Percentiles rank a stretch among this genome's conserved stretches.
Evolutionary conservation across 1,139 yeast species (phyloP).

Genomic region (Suhomyces choctaworum): DNA sequence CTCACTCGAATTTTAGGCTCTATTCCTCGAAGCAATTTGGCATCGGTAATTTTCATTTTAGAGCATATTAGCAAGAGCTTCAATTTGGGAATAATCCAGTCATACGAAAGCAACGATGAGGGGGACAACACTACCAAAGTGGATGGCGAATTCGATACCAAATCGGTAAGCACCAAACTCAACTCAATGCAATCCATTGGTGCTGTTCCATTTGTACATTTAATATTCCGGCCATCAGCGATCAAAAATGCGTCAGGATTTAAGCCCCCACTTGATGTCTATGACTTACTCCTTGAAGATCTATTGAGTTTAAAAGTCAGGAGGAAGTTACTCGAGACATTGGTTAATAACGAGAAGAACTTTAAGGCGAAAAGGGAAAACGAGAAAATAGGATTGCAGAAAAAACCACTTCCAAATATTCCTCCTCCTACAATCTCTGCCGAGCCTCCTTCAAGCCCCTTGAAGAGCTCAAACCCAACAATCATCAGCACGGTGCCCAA

Average conservation of each 20-base stretch:
- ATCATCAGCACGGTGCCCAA: constrained; percentile 15
- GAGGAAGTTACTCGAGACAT: constrained; percentile 24
- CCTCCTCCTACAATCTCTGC: constrained; percentile 17
- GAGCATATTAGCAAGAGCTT: constrained; percentile 37
- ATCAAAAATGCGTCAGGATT: constrained; percentile 40
- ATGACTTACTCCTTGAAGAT: constrained; percentile 30
- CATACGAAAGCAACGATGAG: constrained; percentile 35
- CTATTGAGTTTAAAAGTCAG: constrained; percentile 31
- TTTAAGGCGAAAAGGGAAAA: constrained; percentile 32
- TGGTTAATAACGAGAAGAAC: constrained; percentile 35
- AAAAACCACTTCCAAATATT: constrained; percentile 20
- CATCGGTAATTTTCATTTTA: constrained; percentile 37
- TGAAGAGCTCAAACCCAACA: constrained; percentile 8
- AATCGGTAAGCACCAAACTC: constrained; percentile 20
- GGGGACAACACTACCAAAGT: not conserved
- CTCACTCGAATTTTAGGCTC: constrained; percentile 31
- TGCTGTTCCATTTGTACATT: constrained; percentile 43
- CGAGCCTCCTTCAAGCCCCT: constrained; percentile 11
- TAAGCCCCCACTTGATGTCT: constrained; percentile 40
- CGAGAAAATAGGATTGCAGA: constrained; percentile 30
- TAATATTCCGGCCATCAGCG: constrained; percentile 43
- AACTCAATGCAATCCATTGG: constrained; percentile 43
- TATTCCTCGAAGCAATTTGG: constrained; percentile 45
- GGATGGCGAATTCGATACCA: constrained; percentile 13
- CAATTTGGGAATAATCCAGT: constrained; percentile 26